Evolutionary conservation across 345 rosid species (phyloP).

Genomic region (Citrus australasica): DNA sequence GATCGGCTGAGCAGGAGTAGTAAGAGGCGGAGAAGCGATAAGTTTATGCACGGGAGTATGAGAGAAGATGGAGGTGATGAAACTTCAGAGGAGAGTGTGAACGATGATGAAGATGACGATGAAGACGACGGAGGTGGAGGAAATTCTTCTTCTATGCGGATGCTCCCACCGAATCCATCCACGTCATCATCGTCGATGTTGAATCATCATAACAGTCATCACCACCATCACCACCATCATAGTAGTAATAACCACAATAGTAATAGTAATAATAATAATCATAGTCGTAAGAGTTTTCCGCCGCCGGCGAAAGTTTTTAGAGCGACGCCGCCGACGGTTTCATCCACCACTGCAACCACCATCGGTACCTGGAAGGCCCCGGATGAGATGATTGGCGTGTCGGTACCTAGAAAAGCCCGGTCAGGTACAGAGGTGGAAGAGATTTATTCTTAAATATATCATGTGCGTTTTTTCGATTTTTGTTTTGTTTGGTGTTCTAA

Average conservation of each 20-base stretch:
- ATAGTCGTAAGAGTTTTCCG: conserved; percentile 61
- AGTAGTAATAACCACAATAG: conserved; percentile 21
- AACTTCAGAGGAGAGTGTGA: conserved; percentile 86
- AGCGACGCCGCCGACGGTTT: conserved; percentile 41
- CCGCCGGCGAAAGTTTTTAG: conserved; percentile 58
- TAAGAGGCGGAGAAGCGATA: conserved; percentile 81
- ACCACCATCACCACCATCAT: conserved; percentile 22
- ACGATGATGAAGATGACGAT: conserved; percentile 89
- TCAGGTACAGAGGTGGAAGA: conserved; percentile 97
- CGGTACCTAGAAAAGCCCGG: conserved; percentile 99
- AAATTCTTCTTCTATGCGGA: conserved; percentile 50
- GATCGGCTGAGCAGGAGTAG: conserved; percentile 78
- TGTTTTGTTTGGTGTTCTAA: neutral
- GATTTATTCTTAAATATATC: conserved; percentile 18
- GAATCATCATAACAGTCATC: conserved; percentile 44
- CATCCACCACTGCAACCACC: conserved; percentile 12
- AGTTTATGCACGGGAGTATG: conserved; percentile 61
- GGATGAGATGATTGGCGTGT: conserved; percentile 95
- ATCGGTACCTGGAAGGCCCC: conserved; percentile 62
- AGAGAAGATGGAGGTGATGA: conserved; percentile 78
- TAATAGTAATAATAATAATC: conserved; percentile 13
- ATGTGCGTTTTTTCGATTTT: conserved; percentile 1
- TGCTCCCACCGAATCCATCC: conserved; percentile 60
- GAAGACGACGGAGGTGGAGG: conserved; percentile 56
- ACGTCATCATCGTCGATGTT: conserved; percentile 51